Base-by-base conservation (phyloP, 176 grass and related monocot species). In the Oryza rufipogon region DNA sequence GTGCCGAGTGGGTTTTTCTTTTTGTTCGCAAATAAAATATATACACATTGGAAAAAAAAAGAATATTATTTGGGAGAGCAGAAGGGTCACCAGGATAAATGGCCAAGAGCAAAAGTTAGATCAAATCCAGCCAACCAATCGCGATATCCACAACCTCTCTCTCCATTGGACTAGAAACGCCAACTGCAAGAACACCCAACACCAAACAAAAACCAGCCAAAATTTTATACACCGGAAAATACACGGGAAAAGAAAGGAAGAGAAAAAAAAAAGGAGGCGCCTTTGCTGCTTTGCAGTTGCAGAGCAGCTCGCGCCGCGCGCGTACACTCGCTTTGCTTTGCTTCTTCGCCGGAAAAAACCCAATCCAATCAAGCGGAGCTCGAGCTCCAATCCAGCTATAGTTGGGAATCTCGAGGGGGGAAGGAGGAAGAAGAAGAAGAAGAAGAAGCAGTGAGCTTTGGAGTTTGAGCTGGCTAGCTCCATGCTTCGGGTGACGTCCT, bases 121-220 rank as follows among this genome's bases (percentile, higher is more conserved):
- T 78, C 68, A 90, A 90, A 73, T 60, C 88, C 84, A 90, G 6
- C 84, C 84, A 90, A 83, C 74, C 88, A 90, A 83, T 90, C 74
- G 60, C 36, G 79, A 83, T 90, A 90, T 90, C 88, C 79, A 68
- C 73, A 86, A 16, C 20, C 58, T 45, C 88, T 64, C 81, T 73
- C 88, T 83, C 88, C 74, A 83, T 79, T 83, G 79, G 88, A 78
- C 84, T 74, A 86, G 79, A 80, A 60, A 42, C 70, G 22, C 64
- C 76, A 19, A 65, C 54, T 19, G 66, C 88, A 82, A 73, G 77
- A 87, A 52, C 46, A 81, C 61, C 61, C 82, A 68, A 48, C 79
- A 68, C 83, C 83, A 72, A 78, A 54, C 58, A 72, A 80, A 83
- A 78, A 63, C 85, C 22, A 80, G 36, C 74, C 75, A 33, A 74